These are phyloP conservation scores for Pneumocystis jirovecii DNA, from an alignment of 1,139 yeast species.

Conservation along the genomic window DNA sequence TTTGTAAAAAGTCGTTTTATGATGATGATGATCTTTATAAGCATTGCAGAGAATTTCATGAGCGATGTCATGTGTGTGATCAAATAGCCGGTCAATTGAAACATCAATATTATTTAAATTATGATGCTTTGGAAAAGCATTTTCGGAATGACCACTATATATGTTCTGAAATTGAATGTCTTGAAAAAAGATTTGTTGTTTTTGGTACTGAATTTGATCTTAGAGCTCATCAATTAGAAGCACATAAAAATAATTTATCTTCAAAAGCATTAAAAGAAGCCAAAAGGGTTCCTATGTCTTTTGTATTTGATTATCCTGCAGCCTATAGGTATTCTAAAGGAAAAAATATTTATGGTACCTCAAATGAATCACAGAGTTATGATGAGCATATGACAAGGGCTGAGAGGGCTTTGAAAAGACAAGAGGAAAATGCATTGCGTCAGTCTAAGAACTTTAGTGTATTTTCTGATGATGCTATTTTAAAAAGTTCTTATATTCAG, in stretches of 20 bases:
- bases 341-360: conserved; percentile 1
- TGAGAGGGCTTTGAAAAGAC: background rate
- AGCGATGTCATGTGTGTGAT: conserved; percentile 82
- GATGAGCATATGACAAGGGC: background rate
- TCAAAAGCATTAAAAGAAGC: conserved; percentile 11
- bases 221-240: conserved; percentile 74
- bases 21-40: conserved; percentile 74
- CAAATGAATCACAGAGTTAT: conserved; percentile 1
- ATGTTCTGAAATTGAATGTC: conserved; percentile 67
- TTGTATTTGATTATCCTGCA: conserved; percentile 8
- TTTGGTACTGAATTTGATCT: conserved; percentile 75
- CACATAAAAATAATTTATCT: conserved; percentile 44
- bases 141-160: conserved; percentile 59
- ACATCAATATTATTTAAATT: conserved; percentile 69
- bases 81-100: conserved; percentile 38
- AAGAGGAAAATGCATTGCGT: background rate
- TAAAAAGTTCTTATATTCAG: background rate
- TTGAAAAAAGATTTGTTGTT: conserved; percentile 82
- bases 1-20: conserved; percentile 65
- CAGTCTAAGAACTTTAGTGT: background rate
- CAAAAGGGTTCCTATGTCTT: conserved; percentile 7
- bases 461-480: background rate
- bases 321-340: conserved; percentile 6
- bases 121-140: conserved; percentile 58
- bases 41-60: conserved; percentile 76